These are phyloP conservation scores for Mucor ambiguus DNA, from an alignment of 371 early-diverging fungal species.

Conservation along the genomic window DNA sequence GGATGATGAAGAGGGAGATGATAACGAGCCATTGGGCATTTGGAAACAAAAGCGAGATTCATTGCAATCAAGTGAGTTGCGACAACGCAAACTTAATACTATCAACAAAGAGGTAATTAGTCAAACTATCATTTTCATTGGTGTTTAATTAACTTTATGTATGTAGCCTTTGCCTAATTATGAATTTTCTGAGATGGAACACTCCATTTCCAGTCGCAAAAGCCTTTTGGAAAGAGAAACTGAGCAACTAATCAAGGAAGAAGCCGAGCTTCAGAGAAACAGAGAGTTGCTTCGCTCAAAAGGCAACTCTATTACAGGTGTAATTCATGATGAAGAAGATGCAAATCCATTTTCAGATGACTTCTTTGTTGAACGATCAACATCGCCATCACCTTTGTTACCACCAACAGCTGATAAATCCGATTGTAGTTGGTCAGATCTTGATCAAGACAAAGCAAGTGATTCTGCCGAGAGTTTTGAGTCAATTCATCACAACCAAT, in stretches of 20 bases:
- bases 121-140: background rate
- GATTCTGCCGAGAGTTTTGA: conserved; percentile 15
- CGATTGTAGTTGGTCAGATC: conserved; percentile 8
- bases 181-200: conserved; percentile 24
- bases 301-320: conserved; percentile 25
- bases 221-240: conserved; percentile 9
- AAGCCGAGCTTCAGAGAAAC: conserved; percentile 16
- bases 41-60: conserved; percentile 13
- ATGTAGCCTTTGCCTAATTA: background rate
- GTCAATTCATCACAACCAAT: conserved; percentile 7
- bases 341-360: conserved; percentile 10
- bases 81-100: background rate
- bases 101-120: background rate
- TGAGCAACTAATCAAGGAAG: conserved; percentile 10
- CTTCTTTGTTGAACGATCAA: background rate
- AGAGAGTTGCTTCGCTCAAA: conserved; percentile 3
- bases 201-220: conserved; percentile 12
- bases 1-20: conserved; percentile 25
- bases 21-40: conserved; percentile 29
- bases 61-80: conserved; percentile 2
- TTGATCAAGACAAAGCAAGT: background rate
- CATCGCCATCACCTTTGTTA: background rate
- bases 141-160: background rate
- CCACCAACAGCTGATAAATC: background rate
- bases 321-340: conserved; percentile 16